A percentile compares a stretch with the other conserved stretches of the same genome.
These are phyloP conservation scores for Rhizopus microsporus DNA, from an alignment of 371 early-diverging fungal genomes.

Conservation along the genomic window DNA sequence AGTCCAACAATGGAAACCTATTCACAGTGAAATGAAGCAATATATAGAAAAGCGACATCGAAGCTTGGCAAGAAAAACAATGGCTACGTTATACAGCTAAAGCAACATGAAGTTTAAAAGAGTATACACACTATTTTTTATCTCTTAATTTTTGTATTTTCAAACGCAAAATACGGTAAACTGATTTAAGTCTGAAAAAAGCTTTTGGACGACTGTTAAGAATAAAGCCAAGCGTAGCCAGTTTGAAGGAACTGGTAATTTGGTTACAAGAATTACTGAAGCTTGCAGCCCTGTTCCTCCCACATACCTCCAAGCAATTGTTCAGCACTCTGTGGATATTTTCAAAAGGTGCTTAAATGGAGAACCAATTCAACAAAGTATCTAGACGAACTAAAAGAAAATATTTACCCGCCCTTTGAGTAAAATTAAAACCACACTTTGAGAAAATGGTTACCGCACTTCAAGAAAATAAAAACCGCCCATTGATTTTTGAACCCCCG, in stretches of 20 bases:
- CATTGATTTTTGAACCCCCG: too few species aligned
- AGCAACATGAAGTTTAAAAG: conserved; percentile 4
- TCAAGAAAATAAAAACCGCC: too few species aligned
- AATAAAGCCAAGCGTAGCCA: not conserved
- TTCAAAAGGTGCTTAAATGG: conserved; percentile 12
- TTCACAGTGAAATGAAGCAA: conserved; percentile 3
- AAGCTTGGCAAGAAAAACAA: conserved; percentile 11
- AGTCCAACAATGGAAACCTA: conserved; percentile 1
- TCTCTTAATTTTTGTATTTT: too few species aligned
- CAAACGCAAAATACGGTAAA: too few species aligned
- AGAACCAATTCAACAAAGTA: conserved; percentile 11
- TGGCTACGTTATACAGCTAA: not conserved
- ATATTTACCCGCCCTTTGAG: not conserved
- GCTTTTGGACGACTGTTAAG: conserved; percentile 1
- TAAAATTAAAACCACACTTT: not conserved
- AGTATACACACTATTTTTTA: not conserved
- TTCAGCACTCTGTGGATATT: conserved; percentile 8
- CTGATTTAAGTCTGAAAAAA: not conserved
- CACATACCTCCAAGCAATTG: conserved; percentile 8
- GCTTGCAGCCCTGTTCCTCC: conserved; percentile 8
- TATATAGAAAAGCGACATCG: conserved; percentile 12
- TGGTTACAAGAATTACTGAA: not conserved
- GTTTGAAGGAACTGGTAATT: not conserved
- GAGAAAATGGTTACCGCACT: too few species aligned
- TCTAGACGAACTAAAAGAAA: conserved; percentile 3